Conservation (phyloP, 2,329 filamentous ascomycete genomes). For the Verticillium albo-atrum region DNA sequence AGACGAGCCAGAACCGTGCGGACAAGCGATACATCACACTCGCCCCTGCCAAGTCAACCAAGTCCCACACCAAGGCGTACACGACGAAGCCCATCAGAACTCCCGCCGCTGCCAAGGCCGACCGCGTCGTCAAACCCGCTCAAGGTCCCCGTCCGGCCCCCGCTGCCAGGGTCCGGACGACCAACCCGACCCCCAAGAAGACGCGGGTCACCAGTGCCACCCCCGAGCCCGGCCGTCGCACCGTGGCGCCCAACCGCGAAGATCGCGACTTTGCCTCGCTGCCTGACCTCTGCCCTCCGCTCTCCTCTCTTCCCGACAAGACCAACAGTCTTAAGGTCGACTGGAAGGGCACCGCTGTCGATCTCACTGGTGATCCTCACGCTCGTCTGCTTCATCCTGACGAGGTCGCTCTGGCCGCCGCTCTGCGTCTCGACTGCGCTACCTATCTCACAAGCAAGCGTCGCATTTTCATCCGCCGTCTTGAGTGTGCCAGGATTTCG, state of each 20-base stretch:
- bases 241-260: slow-evolving; percentile 64
- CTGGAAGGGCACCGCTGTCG: slow-evolving; percentile 78
- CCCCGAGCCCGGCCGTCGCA: slow-evolving; percentile 46
- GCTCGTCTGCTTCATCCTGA: slow-evolving; percentile 68
- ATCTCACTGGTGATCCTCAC: slow-evolving; percentile 70
- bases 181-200: slow-evolving; percentile 1
- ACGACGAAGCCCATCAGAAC: slow-evolving; percentile 7
- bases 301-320: slow-evolving; percentile 60
- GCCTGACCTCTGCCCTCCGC: slow-evolving; percentile 67
- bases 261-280: slow-evolving; percentile 76
- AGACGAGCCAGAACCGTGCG: slow-evolving; percentile 25
- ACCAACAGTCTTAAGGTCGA: slow-evolving; percentile 75
- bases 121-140: slow-evolving; percentile 24
- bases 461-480: slow-evolving; percentile 76
- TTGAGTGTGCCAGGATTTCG: slow-evolving; percentile 60
- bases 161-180: slow-evolving; percentile 20
- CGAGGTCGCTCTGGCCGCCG: slow-evolving; percentile 72
- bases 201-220: slow-evolving; percentile 36
- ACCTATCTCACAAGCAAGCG: slow-evolving; percentile 92
- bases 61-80: slow-evolving; percentile 14
- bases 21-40: slow-evolving; percentile 31
- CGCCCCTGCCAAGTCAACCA: slow-evolving; percentile 35
- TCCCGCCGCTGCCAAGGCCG: slow-evolving; percentile 20
- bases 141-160: slow-evolving; percentile 3
- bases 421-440: slow-evolving; percentile 76